Evolutionary conservation across 352 stramenopile species (phyloP), one percentile per base, ranked within the genome.

Genomic region (Aphanomyces cochlioides): DNA sequence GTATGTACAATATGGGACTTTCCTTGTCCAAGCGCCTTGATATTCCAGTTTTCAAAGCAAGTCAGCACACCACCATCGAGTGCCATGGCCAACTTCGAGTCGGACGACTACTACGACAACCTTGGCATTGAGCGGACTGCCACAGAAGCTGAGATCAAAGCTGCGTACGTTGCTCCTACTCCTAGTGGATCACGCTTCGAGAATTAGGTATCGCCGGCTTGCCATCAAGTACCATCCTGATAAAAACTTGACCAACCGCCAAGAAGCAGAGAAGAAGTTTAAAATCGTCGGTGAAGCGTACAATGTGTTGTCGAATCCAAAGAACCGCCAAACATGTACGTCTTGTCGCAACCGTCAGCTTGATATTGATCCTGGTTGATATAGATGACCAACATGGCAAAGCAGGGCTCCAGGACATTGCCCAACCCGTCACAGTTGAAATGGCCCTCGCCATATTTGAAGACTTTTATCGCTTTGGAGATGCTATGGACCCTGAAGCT

Each of bases 231-330:
- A 96, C 77, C 91, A 97, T 69, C 91, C 91, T 15, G 91, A 97
- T 79, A 97, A 97, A 80, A 97, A 97, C 74, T 85, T 84, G 41
- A 73, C 79, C 13, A 87, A 93, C 67, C 92, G 92, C 73, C 69
- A 90, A 56, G 74, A 87, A 47, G 88, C 92, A 21, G 90, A 95
- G 71, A 83, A 93, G 57, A 96, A 97, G 77, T 98, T 98, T 73
- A 97, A 98, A 77, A 88, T 97, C 70, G 90, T 98, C 48, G 90
- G 83, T 69, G 89, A 97, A 74, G 93, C 93, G 15, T 98, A 98
- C 79, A 96, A 97, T 63, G 88, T 98, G 59, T 84, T 98, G 17
- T 97, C 90, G 28, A 89, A 98, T 73, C 83, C 88, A 40, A 83
- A 97, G 58, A 97, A 87, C 63, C 78, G 92, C 66, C 76, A 94